Evolutionary conservation across 495 filamentous ascomycete genomes (phyloP), one percentile per base, ranked within the genome.

Genomic region (Penicillium riverlandense): DNA sequence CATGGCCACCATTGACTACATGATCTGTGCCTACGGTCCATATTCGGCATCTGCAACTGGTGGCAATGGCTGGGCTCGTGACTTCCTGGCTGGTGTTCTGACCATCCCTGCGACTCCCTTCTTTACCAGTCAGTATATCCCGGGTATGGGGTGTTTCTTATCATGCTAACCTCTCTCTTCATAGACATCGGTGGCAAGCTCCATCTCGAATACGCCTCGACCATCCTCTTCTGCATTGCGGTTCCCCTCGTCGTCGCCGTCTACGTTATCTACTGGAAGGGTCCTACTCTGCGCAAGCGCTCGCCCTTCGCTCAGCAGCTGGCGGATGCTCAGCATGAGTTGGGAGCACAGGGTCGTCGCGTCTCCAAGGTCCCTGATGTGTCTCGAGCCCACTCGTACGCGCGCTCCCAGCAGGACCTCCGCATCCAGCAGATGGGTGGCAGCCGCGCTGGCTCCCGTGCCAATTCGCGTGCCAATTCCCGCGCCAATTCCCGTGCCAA

Each of bases 51-150:
- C 81, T 7, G 83, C 83, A 0, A 86, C 83, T 7, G 83, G 83
- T 45, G 83, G 83, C 35, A 86, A 86, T 52, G 83, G 80, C 45
- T 85, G 75, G 76, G 70, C 86, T 38, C 76, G 88, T 50, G 88
- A 94, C 59, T 86, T 94, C 66, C 66, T 94, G 9, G 88, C 88
- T 42, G 88, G 88, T 70, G 74, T 88, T 7, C 69, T 88, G 29
- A 88, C 86, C 9, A 72, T 87, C 32, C 80, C 78, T 1, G 85
- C 86, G 0, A 86, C 80, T 0, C 86, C 85, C 6, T 89, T 84
- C 67, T 85, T 66, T 41, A 40, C 57, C 12, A 77, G 63, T 68
- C 48, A 59, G 66, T 13, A 36, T 13, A 22, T 7, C 2, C n/a
- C 3, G 0, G n/a, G 9, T 10, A 11, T 33, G 5, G 7, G 37